Evolutionary conservation across 1,284 basidiomycete genomes (phyloP).

Genomic region (Puccinia triticina): DNA sequence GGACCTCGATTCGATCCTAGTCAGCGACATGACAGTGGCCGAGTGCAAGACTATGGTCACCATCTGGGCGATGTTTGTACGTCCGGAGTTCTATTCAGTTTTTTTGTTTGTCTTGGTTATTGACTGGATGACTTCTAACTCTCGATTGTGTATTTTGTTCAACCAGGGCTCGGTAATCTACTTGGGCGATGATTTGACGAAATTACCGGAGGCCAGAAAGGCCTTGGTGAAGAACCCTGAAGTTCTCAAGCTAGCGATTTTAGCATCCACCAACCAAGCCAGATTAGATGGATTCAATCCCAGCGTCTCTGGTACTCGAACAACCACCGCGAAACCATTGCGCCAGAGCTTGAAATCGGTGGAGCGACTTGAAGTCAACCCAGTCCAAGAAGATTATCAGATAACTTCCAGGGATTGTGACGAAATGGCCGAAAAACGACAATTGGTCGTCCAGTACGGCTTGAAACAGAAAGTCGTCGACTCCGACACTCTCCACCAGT

Average conservation of each 20-base stretch:
- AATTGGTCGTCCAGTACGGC: neutral
- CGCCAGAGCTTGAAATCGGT: neutral
- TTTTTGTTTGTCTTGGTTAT: neutral
- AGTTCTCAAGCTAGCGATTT: conserved; percentile 18
- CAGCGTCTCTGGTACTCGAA: neutral
- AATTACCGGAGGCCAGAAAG: conserved; percentile 25
- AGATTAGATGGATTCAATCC: neutral
- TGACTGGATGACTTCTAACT: neutral
- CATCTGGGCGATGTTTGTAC: conserved; percentile 45
- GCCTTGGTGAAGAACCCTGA: conserved; percentile 40
- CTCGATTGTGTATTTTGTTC: neutral
- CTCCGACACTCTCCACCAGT: neutral
- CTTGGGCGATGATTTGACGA: conserved; percentile 35
- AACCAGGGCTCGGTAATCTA: conserved; percentile 35
- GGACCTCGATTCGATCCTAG: conserved; percentile 32
- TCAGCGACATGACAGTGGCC: conserved; percentile 29
- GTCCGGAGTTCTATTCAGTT: neutral
- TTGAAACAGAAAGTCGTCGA: neutral
- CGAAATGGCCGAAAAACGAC: conserved; percentile 12
- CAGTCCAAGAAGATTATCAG: conserved; percentile 5
- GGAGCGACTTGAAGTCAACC: neutral
- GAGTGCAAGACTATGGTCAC: conserved; percentile 42
- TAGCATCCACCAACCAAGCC: conserved; percentile 19
- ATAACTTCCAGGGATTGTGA: neutral
- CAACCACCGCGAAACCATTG: neutral